phyloP scores from a whole-genome alignment of 139 green algal genomes.

The Tetradesmus obliquus region DNA sequence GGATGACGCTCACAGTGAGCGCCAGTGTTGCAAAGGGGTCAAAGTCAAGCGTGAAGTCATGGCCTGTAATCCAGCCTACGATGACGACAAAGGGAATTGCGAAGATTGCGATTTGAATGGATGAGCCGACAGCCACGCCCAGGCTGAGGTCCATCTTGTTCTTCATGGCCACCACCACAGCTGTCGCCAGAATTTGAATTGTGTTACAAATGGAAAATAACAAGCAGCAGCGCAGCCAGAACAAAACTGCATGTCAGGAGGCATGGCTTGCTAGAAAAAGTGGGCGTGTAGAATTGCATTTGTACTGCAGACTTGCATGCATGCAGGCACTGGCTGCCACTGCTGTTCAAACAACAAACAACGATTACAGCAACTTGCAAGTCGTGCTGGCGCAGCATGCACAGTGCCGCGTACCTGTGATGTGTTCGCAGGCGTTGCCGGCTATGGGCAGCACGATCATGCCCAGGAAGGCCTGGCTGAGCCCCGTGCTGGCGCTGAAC shows the following conservation, averaged over 20 bases:
- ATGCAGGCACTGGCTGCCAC: not conserved
- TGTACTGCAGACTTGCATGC: no score
- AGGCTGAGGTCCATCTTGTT: conserved; percentile 92
- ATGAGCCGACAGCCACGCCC: conserved; percentile 81
- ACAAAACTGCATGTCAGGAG: not conserved
- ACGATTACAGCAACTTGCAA: not conserved
- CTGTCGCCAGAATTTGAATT: conserved; percentile 65
- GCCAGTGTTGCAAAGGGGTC: conserved; percentile 67
- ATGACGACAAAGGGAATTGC: conserved; percentile 86
- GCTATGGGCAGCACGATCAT: conserved; percentile 82
- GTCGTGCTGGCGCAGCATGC: not conserved
- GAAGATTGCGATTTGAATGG: conserved; percentile 92
- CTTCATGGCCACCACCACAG: conserved; percentile 86
- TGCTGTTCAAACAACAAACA: not conserved
- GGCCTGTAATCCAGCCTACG: conserved; percentile 78
- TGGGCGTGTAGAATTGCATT: no score
- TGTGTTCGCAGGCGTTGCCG: conserved; percentile 93
- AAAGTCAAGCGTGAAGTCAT: conserved; percentile 82
- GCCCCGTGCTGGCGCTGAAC: conserved; percentile 68
- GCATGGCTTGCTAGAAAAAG: not conserved
- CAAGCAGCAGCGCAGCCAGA: not conserved
- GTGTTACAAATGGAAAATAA: not conserved
- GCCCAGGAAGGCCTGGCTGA: conserved; percentile 85
- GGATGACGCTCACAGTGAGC: conserved; percentile 75
- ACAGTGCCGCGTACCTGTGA: conserved; percentile 42